Evolutionary conservation across 176 grass and related monocot species (phyloP).

Genomic region (Aechmea fasciata): DNA sequence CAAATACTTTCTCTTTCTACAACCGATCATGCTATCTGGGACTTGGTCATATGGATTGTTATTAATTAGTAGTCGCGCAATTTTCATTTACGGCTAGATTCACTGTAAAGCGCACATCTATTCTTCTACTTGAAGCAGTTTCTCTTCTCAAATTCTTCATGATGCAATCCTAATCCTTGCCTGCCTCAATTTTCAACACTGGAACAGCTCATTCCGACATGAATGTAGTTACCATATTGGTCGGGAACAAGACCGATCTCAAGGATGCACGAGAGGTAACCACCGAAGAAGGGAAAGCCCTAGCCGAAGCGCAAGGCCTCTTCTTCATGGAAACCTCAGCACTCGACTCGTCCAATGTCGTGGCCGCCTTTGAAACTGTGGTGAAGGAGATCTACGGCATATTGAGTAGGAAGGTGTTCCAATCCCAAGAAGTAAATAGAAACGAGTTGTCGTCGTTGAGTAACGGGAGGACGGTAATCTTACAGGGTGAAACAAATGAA

Average conservation of each 20-base stretch:
- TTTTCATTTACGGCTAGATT: too few species aligned
- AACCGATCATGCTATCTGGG: too few species aligned
- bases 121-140: not conserved
- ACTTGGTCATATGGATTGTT: too few species aligned
- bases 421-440: slow-evolving; percentile 67
- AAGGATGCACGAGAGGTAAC: slow-evolving; percentile 55
- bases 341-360: slow-evolving; percentile 69
- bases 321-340: slow-evolving; percentile 93
- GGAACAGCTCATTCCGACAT: slow-evolving; percentile 68
- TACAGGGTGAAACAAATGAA: slow-evolving; percentile 42
- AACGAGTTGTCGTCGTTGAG: slow-evolving; percentile 48
- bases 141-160: not conserved
- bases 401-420: slow-evolving; percentile 83
- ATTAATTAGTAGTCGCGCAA: too few species aligned
- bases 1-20: too few species aligned
- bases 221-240: slow-evolving; percentile 78
- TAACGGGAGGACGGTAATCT: slow-evolving; percentile 46
- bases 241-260: slow-evolving; percentile 71
- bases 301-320: slow-evolving; percentile 56
- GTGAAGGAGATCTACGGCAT: slow-evolving; percentile 81
- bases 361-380: slow-evolving; percentile 58
- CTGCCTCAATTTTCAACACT: slow-evolving; percentile 12
- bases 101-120: too few species aligned
- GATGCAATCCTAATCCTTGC: not conserved
- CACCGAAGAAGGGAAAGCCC: slow-evolving; percentile 56